phyloP scores from a whole-genome alignment of 1,284 basidiomycete genomes.

The Tilletia horrida region DNA sequence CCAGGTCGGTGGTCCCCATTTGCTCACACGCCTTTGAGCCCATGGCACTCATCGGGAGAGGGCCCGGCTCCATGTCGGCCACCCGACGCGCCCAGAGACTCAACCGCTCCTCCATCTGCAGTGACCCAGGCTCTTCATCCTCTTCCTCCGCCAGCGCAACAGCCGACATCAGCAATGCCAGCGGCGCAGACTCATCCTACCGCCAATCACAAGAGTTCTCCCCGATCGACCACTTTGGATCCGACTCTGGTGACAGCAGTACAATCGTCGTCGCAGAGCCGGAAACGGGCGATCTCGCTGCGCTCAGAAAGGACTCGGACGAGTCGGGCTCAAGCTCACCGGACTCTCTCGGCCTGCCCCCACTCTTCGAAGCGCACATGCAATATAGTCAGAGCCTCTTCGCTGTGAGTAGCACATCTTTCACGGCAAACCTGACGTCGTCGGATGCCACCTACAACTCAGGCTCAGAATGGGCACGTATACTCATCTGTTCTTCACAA shows the following conservation, averaged over 20 bases:
- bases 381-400: slow-evolving; percentile 9
- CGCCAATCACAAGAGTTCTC: not conserved
- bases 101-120: not conserved
- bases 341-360: not conserved
- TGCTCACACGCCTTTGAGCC: slow-evolving; percentile 10
- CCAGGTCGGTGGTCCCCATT: not conserved
- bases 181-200: not conserved
- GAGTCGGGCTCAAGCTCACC: not conserved
- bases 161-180: not conserved
- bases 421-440: not conserved
- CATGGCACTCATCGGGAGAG: not conserved
- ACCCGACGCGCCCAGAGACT: not conserved
- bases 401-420: not conserved
- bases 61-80: not conserved
- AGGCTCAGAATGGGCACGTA: not conserved
- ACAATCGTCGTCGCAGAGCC: not conserved
- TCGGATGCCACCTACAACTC: not conserved
- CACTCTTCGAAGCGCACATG: slow-evolving; percentile 5
- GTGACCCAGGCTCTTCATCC: not conserved
- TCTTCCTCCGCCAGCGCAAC: not conserved
- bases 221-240: not conserved
- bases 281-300: not conserved
- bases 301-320: not conserved
- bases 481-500: not conserved
- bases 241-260: not conserved